Evolutionary conservation across 2,329 filamentous ascomycete genomes (phyloP), one percentile per base, ranked within the genome.

Genomic region (Neurospora sp.): DNA sequence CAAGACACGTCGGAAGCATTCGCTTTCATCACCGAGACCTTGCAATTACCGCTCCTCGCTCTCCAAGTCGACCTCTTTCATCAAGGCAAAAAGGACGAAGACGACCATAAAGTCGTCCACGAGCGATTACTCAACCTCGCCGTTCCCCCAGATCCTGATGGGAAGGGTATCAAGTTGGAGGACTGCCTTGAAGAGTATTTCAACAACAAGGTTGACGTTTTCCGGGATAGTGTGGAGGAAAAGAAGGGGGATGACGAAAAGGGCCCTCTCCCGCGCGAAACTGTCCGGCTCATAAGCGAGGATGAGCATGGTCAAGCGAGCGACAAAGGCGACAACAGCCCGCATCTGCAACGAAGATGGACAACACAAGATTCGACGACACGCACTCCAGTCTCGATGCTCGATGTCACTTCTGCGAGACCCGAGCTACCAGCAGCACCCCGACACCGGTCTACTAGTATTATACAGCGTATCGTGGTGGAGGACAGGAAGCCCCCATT

Each of bases 1-100:
- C 96, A 99, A 80, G 96, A 99, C 79, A 93, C 93, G 0, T 97
- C 96, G 0, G 96, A 99, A 80, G 94, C 94, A 0, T 98, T 98
- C 78, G 92, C 90, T 0, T 97, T 97, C 78, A 93, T 99, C 73
- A 97, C 95, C 0, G 94, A 93, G 74, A 93, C 91, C 28, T 85
- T 99, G 23, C 90, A 97, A 75, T 81, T 98, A 17, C 96, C 96
- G 7, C 84, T 98, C 1, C 85, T 98, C 36, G 94, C 94, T 0
- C 81, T 98, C 43, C 96, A 97, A 78, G 95, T 97, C 83, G 94
- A 98, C 77, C 89, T 98, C 15, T 97, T 95, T 75, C 96, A 81
- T 77, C 92, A 93, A 33, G 96, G 95, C 15, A 93, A 92, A 76
- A 91, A 92, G 72, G 90, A 91, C 67, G 88, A 89, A 52, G 93